Base-by-base conservation (phyloP, 225 moss, liverwort and hornwort genomes). In the Marchantia polymorpha region DNA sequence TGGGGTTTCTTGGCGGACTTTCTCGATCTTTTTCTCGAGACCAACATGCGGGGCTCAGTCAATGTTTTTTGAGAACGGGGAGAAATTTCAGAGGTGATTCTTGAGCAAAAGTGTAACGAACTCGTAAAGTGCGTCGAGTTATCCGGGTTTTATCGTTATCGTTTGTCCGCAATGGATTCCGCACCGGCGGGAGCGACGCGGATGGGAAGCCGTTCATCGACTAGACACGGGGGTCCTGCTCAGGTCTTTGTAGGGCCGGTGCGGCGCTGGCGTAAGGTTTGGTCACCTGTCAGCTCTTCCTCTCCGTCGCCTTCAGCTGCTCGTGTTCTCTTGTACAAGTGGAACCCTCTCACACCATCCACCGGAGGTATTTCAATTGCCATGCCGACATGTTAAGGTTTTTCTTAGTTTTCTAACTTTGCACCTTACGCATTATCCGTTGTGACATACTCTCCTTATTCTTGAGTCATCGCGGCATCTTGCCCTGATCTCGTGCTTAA, bases 181-280 rank as follows among this genome's bases (percentile, higher is more conserved):
- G 82, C 85, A 80, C 85, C 85, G 55, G 86, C 86, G 0, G 82
- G 82, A 25, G 86, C 83, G 47, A 86, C 86, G 10, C 83, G 86
- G 20, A 86, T 86, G 86, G 86, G 86, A 53, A 86, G 86, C 78
- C 68, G 86, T 68, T 86, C 86, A 60, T 86, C 86, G 50, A 86
- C 86, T 17, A 73, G 86, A 65, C 86, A 86, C 14, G 86, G 86
- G 71, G 86, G 86, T 23, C 86, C 86, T 59, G 86, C 83, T 22
- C 86, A 78, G 48, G 86, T 86, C 25, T 86, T 86, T 20, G 81
- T 81, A 29, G 86, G 86, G 13, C 86, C 86, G 8, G 86, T 86
- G 61, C 83, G 86, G 11, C 77, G 78, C 39, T 86, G 86, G 86
- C 81, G 83, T 22, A 86, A 86, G 52, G 83, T 83, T 8, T 86